phyloP scores from a whole-genome alignment of 2,329 filamentous ascomycete genomes.

The Coleophoma cylindrospora region DNA sequence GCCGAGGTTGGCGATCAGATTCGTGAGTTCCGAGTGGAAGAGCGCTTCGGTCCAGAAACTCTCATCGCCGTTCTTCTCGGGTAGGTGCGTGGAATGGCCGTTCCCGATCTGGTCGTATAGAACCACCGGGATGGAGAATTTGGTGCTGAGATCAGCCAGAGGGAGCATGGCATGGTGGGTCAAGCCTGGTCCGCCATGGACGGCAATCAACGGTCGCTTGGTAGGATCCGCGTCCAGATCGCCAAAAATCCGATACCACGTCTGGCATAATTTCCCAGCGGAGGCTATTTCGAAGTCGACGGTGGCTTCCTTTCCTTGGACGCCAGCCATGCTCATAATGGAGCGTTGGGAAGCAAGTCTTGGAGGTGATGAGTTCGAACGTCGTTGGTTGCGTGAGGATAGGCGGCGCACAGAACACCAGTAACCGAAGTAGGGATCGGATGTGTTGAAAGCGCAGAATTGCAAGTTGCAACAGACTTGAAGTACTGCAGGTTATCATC shows the following conservation, averaged over 20 bases:
- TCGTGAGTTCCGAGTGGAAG: conserved; percentile 43
- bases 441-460: too few species aligned
- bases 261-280: conserved; percentile 30
- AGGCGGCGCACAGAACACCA: too few species aligned
- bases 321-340: not conserved
- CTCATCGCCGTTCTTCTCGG: conserved; percentile 34
- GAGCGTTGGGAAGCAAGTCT: not conserved
- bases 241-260: conserved; percentile 34
- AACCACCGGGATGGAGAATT: conserved; percentile 36
- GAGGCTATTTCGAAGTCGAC: conserved; percentile 24
- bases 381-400: too few species aligned
- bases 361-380: too few species aligned
- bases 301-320: conserved; percentile 23
- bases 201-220: conserved; percentile 26
- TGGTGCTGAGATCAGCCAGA: conserved; percentile 29
- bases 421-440: too few species aligned
- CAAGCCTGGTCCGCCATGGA: conserved; percentile 41
- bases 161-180: conserved; percentile 32
- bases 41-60: conserved; percentile 41
- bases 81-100: conserved; percentile 40
- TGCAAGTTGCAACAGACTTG: too few species aligned
- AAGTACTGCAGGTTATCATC: too few species aligned
- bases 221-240: conserved; percentile 16
- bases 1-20: conserved; percentile 14
- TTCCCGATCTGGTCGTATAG: conserved; percentile 50